Evolutionary conservation across 306 rosid species (phyloP).

Genomic region (Rosa chinensis): DNA sequence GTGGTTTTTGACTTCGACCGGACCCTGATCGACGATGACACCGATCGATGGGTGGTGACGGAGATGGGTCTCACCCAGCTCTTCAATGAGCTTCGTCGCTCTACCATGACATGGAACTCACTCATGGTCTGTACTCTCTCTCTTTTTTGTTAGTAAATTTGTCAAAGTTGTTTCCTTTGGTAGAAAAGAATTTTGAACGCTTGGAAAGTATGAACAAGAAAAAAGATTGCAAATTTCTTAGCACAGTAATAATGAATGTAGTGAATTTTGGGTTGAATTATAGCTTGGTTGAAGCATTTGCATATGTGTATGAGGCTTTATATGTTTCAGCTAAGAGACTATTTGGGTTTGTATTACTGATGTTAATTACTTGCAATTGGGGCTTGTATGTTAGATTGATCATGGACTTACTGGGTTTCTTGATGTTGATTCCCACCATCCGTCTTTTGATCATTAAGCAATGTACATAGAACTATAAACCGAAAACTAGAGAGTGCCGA

Average conservation of each 20-base stretch:
- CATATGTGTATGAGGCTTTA: neutral
- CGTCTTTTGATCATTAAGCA: neutral
- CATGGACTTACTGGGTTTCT: neutral
- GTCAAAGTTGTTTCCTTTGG: neutral
- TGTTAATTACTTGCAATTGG: neutral
- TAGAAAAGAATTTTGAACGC: neutral
- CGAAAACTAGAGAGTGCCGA: neutral
- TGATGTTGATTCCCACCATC: neutral
- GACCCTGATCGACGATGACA: constrained; percentile 77
- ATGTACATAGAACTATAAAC: neutral
- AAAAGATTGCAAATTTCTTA: neutral
- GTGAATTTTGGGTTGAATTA: neutral
- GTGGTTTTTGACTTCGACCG: constrained; percentile 74
- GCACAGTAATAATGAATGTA: neutral
- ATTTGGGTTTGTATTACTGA: neutral
- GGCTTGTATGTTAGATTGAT: neutral
- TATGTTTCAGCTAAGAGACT: neutral
- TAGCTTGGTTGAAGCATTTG: neutral
- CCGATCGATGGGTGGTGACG: constrained; percentile 67
- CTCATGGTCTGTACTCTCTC: constrained; percentile 50
- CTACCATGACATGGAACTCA: constrained; percentile 68
- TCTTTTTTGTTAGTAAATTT: neutral
- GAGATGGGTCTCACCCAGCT: constrained; percentile 57
- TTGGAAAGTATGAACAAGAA: neutral
- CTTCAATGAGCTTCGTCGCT: constrained; percentile 51